Evolutionary conservation across 148 eudicot species (phyloP).

Genomic region (Dysphania ambrosioides): DNA sequence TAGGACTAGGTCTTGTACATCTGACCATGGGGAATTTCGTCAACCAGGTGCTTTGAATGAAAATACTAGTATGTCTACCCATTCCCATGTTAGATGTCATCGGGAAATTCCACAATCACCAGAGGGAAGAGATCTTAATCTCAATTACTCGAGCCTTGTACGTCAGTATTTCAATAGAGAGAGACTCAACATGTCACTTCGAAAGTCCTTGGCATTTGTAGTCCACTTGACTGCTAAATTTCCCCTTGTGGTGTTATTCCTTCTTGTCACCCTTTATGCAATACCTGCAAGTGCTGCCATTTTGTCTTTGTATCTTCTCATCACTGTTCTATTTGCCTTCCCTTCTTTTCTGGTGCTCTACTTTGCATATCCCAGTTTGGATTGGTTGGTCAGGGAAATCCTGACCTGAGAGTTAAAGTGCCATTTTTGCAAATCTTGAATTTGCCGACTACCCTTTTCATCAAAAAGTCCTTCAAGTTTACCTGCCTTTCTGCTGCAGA

Average conservation of each 20-base stretch:
- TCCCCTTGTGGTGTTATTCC: conserved; percentile 56
- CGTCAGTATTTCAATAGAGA: conserved; percentile 26
- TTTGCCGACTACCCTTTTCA: conserved; percentile 21
- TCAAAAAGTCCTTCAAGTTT: not conserved
- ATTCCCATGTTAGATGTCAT: conserved; percentile 19
- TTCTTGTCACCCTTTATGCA: conserved; percentile 53
- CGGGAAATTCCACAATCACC: conserved; percentile 5
- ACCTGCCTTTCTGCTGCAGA: not conserved
- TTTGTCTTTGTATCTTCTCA: conserved; percentile 52
- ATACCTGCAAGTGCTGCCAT: conserved; percentile 66
- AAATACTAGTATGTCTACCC: conserved; percentile 17
- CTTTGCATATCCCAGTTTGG: conserved; percentile 61
- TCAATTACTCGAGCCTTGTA: conserved; percentile 4
- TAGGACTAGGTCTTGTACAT: conserved; percentile 32
- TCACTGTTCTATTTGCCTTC: conserved; percentile 55
- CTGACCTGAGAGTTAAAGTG: conserved; percentile 32
- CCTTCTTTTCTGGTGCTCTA: conserved; percentile 59
- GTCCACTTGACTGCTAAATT: conserved; percentile 50
- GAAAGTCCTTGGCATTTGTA: conserved; percentile 52
- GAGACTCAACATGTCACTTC: conserved; percentile 40
- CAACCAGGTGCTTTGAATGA: conserved; percentile 20
- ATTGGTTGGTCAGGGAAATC: conserved; percentile 61
- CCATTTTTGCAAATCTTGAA: conserved; percentile 3
- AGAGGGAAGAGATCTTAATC: conserved; percentile 26
- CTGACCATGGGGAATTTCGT: conserved; percentile 30